Conservation (phyloP, 2,329 filamentous ascomycete genomes). For the Emmonsiellopsis sp. region DNA sequence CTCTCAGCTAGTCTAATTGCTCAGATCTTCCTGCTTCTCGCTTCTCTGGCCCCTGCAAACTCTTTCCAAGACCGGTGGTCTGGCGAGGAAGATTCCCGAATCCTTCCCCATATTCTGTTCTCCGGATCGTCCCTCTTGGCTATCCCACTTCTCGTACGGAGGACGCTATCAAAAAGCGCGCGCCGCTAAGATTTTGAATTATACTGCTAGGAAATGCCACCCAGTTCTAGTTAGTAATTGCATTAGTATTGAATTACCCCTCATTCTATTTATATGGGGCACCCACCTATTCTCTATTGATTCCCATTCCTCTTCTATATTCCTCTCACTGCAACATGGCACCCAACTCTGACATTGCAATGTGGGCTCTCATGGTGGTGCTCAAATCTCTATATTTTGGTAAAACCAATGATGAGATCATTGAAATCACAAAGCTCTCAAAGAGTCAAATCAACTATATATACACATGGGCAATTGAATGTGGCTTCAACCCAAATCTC, state of each 20-base stretch:
- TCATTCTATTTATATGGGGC: background rate
- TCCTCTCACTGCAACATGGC: background rate
- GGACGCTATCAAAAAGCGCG: too few species aligned
- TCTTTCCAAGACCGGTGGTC: too few species aligned
- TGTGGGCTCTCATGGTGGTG: background rate
- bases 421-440: background rate
- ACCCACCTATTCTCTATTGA: background rate
- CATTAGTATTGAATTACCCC: background rate
- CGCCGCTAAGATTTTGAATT: too few species aligned
- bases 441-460: background rate
- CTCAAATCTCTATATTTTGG: background rate
- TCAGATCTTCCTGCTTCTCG: too few species aligned
- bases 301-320: background rate
- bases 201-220: too few species aligned
- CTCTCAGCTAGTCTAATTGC: too few species aligned
- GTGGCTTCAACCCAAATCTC: conserved; percentile 4
- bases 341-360: background rate
- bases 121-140: too few species aligned
- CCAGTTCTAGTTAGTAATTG: background rate
- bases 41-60: too few species aligned
- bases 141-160: too few species aligned
- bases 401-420: background rate
- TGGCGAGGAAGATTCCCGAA: too few species aligned
- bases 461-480: background rate
- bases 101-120: too few species aligned